A percentile compares a stretch with the other conserved stretches of the same genome.
Conservation (phyloP, 2,329 filamentous ascomycete genomes). For the Botrytis deweyae region DNA sequence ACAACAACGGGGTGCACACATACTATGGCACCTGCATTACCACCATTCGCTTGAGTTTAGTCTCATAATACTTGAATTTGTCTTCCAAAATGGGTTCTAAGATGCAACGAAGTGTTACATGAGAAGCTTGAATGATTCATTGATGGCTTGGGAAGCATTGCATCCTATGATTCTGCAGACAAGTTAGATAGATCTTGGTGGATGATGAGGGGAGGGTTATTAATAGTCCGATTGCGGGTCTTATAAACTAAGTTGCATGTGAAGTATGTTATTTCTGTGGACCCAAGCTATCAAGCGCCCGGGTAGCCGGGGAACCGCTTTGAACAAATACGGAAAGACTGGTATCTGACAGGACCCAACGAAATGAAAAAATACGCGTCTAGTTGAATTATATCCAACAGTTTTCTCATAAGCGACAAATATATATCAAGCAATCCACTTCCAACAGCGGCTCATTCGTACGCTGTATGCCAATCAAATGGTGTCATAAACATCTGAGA, state of each 20-base stretch:
- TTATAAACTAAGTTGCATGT: not conserved
- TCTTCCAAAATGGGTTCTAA: not conserved
- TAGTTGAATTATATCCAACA: not conserved
- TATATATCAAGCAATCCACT: not conserved
- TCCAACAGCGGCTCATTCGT: not conserved
- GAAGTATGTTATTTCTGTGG: not conserved
- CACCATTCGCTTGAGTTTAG: not conserved
- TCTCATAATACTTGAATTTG: not conserved
- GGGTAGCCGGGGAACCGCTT: not conserved
- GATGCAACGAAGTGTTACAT: not conserved
- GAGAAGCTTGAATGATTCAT: not conserved
- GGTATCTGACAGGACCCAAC: not conserved
- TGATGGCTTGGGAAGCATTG: not conserved
- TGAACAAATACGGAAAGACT: not conserved
- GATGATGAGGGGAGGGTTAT: not conserved
- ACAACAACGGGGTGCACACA: not conserved
- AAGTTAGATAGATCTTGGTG: not conserved
- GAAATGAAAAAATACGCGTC: not conserved
- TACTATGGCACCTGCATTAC: not conserved
- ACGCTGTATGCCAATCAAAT: not conserved
- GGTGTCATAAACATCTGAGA: not conserved
- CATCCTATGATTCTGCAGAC: not conserved
- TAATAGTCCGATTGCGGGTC: conserved; percentile 2
- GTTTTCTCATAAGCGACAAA: not conserved
- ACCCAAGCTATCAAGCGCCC: not conserved